Evolutionary conservation across 129 eudicot species (phyloP), one percentile per base, ranked within the genome.

Genomic region (Ambrosia trifida): DNA sequence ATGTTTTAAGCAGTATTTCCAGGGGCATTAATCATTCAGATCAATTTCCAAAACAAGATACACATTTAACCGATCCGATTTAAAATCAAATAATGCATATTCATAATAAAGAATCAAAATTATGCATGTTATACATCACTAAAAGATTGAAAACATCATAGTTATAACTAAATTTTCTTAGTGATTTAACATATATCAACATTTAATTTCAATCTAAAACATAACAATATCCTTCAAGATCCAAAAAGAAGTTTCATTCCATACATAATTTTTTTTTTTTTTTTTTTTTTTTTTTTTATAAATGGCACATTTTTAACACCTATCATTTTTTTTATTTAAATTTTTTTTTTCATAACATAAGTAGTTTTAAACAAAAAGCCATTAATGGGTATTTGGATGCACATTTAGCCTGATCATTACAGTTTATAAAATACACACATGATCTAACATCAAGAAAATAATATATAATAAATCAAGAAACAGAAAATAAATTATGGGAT

Each of bases 21-120:
- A 4, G 41, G 9, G 41, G 8, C 40, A 20, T 56, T 20, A 56
- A 20, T 51, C 57, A 51, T 51, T 32, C 41, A 56, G 20, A 24
- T 24, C 32, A 57, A 35, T 30, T 12, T 72, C 18, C 16, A 2
- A 58, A 59, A 9, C 14, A 60, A 31, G 43, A 72, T 49, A 59
- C 68, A 32, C 77, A 76, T 51, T 52, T 52, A 18, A 38, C 24
- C 36, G 5, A 58, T 51, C 24, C 36, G 5, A 58, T 51, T 14
- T 16, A 45, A 28, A 54, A 28, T 69, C 41, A 59, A 3, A 12
- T 14, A 4, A 33, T 24, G 24, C 76, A 41, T 19, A 31, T 16
- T 36, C 56, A 0, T 7, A 64, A 69, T 61, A 38, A 28, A 67
- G 59, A 12, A 75, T 33, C 36, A 56, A 68, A 46, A 72, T n/a